Percentiles rank a stretch among this genome's conserved stretches.
phyloP scores from a whole-genome alignment of 495 filamentous ascomycete genomes.

The Pyronema omphalodes region DNA sequence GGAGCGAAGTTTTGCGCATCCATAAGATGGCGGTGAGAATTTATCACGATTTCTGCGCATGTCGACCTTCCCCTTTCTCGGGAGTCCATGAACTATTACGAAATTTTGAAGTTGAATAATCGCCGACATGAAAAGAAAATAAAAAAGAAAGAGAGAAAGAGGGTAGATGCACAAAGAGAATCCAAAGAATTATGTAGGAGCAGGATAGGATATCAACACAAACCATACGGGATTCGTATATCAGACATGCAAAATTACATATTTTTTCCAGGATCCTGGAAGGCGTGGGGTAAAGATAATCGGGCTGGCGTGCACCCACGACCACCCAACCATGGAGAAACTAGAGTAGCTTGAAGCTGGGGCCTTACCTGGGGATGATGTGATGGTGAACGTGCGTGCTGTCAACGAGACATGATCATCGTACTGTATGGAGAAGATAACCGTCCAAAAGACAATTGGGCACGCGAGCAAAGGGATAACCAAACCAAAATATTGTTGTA shows the following conservation, averaged over 20 bases:
- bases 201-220: not conserved
- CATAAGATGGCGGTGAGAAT: not conserved
- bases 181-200: not conserved
- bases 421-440: not conserved
- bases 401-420: not conserved
- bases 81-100: not conserved
- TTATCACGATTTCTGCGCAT: not conserved
- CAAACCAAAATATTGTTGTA: not conserved
- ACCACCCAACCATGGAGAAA: too few relatives aligned
- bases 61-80: not conserved
- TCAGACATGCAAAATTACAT: not conserved
- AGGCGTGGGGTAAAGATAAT: constrained; percentile 2
- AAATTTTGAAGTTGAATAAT: not conserved
- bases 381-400: too few relatives aligned
- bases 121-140: not conserved
- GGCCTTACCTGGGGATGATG: too few relatives aligned
- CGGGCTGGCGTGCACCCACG: not conserved
- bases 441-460: not conserved
- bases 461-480: not conserved
- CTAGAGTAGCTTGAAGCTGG: too few relatives aligned
- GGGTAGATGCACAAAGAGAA: not conserved
- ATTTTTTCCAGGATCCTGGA: constrained; percentile 2
- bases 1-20: not conserved
- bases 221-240: not conserved
- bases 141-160: too few relatives aligned